Percentiles rank a stretch among this genome's conserved stretches.
Evolutionary conservation across 2,329 filamentous ascomycete species (phyloP).

Genomic region (Trichophaea hybrida): DNA sequence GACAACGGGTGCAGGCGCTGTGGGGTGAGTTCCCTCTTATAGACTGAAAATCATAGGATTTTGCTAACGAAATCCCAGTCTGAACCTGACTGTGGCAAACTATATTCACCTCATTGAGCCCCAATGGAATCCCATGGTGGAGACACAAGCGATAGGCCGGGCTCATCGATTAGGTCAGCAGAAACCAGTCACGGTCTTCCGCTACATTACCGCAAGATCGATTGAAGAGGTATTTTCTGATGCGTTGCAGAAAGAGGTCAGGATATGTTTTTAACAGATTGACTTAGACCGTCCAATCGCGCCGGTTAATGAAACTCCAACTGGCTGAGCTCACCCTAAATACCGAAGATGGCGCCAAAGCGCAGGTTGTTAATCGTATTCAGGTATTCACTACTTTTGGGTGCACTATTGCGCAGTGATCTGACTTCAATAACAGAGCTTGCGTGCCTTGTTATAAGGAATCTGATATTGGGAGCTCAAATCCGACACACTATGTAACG

Average conservation of each 20-base stretch:
- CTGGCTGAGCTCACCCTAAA: constrained; percentile 1
- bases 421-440: background rate
- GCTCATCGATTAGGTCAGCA: constrained; percentile 73
- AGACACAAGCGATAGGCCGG: constrained; percentile 75
- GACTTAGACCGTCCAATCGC: background rate
- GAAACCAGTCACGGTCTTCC: constrained; percentile 72
- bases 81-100: constrained; percentile 75
- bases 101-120: constrained; percentile 78
- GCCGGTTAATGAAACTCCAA: background rate
- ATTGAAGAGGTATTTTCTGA: constrained; percentile 53
- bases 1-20: constrained; percentile 4
- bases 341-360: background rate
- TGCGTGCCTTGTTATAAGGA: background rate
- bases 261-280: background rate
- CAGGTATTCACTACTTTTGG: background rate
- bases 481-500: no score
- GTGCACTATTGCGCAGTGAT: background rate
- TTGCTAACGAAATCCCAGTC: constrained; percentile 30
- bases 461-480: no score
- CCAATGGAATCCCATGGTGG: constrained; percentile 62
- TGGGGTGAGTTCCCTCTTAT: background rate
- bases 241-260: background rate
- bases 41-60: background rate
- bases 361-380: background rate
- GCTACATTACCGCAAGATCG: constrained; percentile 64